Base-by-base conservation (phyloP, 208 protist genomes). In the Crithidia thermophila region DNA sequence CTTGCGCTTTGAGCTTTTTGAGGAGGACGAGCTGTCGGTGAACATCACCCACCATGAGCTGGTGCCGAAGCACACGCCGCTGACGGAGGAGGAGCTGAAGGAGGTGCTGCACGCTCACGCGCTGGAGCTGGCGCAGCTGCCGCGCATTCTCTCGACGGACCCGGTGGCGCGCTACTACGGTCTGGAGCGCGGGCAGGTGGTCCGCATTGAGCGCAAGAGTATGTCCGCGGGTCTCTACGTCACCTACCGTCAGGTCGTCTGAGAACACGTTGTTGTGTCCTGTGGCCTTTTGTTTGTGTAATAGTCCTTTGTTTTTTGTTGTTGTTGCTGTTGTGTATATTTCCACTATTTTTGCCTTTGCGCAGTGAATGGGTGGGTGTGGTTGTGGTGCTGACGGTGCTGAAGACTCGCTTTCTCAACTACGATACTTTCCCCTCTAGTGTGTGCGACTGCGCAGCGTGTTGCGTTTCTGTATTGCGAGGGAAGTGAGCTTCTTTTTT, bases 41-140 rank as follows among this genome's bases (percentile, higher is more conserved):
- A 99, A 99, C 81, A 98, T 99, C 62, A 99, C 98, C 0, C 78
- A 98, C 64, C 98, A 99, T 81, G 84, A 97, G 49, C 85, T 99
- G 11, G 98, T 99, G 11, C 98, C 98, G 21, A 88, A 95, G 75
- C 98, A 99, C 77, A 84, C 83, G 30, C 85, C 90, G 23, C 77
- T 99, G 14, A 86, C 81, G 25, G 70, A 87, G 13, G 79, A 90
- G 50, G 85, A 98, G 74, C 81, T 96, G 52, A 85, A 87, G 60
- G 85, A 85, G 34, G 90, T 98, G 55, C 84, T 98, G 34, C 74
- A 90, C 66, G 86, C 85, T 33, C 91, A 98, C 76, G 96, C 97
- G 45, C 77, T 99, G 49, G 82, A 98, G 79, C 76, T 98, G 57
- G 76, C 82, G 21, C 94, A 99, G 89, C 94, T 99, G 33, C 98